Conservation (phyloP, 2,329 filamentous ascomycete genomes). For the Didymella sp. region DNA sequence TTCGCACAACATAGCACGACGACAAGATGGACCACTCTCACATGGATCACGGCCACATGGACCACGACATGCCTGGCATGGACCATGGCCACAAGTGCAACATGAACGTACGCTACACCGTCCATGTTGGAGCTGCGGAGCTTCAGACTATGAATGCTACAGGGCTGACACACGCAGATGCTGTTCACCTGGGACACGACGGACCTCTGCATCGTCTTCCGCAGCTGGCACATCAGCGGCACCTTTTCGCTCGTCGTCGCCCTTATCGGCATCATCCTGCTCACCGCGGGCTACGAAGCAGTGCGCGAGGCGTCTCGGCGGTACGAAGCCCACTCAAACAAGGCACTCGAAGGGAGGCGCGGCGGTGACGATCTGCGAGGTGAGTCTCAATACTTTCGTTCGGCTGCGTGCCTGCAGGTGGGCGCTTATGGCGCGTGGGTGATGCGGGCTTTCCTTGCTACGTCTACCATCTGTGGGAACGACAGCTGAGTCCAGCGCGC, state of each 20-base stretch:
- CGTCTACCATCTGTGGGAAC: conserved; percentile 18
- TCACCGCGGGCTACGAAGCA: conserved; percentile 93
- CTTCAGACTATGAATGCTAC: background rate
- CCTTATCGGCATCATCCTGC: conserved; percentile 78
- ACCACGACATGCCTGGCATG: conserved; percentile 60
- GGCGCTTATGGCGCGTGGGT: background rate
- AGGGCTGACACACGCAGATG: conserved; percentile 68
- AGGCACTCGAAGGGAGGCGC: conserved; percentile 32
- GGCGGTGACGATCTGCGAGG: conserved; percentile 43
- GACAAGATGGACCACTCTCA: conserved; percentile 48
- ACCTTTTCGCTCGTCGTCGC: conserved; percentile 79
- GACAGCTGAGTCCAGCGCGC: conserved; percentile 40
- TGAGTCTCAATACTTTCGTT: conserved; percentile 32
- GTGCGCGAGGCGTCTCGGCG: conserved; percentile 77
- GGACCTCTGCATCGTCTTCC: conserved; percentile 96
- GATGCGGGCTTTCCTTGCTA: conserved; percentile 15
- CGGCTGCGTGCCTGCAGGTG: background rate
- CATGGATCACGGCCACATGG: conserved; percentile 65
- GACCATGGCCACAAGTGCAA: conserved; percentile 70
- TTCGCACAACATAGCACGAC: conserved; percentile 10
- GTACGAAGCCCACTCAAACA: conserved; percentile 67
- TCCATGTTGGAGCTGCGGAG: background rate
- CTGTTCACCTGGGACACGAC: conserved; percentile 95
- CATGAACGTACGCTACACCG: conserved; percentile 76
- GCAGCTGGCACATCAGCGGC: conserved; percentile 83